phyloP scores from a whole-genome alignment of 2,329 filamentous ascomycete species.

The Podosphaera xanthii region DNA sequence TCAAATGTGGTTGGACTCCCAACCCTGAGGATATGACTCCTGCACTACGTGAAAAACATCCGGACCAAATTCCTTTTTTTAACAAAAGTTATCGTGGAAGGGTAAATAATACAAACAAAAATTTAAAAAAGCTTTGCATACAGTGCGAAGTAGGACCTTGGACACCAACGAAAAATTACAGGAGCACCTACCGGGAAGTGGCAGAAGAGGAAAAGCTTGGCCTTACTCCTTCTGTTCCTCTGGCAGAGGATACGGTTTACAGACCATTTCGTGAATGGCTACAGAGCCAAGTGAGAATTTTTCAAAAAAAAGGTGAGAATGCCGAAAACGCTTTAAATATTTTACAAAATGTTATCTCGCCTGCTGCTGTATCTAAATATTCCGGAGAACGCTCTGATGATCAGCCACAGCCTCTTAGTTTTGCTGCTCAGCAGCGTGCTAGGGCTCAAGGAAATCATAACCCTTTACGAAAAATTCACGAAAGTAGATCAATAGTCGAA shows the following conservation, averaged over 20 bases:
- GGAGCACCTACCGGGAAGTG: constrained; percentile 36
- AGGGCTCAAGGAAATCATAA: constrained; percentile 23
- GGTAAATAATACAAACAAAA: constrained; percentile 20
- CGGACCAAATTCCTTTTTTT: constrained; percentile 32
- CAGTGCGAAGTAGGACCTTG: constrained; percentile 36
- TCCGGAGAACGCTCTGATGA: constrained; percentile 16
- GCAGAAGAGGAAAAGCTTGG: constrained; percentile 44
- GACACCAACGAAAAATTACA: constrained; percentile 24
- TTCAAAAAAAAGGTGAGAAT: constrained; percentile 4
- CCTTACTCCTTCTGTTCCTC: constrained; percentile 37
- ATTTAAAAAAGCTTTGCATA: constrained; percentile 32
- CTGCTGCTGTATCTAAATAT: constrained; percentile 1
- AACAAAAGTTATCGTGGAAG: constrained; percentile 22
- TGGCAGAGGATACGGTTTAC: constrained; percentile 39
- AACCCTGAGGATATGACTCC: constrained; percentile 32
- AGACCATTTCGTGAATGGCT: constrained; percentile 38
- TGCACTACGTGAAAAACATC: constrained; percentile 32
- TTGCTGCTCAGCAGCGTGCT: constrained; percentile 40
- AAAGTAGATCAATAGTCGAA: constrained; percentile 3
- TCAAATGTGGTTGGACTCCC: constrained; percentile 55
- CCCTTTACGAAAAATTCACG: constrained; percentile 3
- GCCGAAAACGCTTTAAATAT: constrained; percentile 4
- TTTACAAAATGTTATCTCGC: constrained; percentile 5
- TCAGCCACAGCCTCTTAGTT: constrained; percentile 34
- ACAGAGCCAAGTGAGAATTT: constrained; percentile 23